Conservation (phyloP, 2,329 filamentous ascomycete species). For the Penicillium sp. region DNA sequence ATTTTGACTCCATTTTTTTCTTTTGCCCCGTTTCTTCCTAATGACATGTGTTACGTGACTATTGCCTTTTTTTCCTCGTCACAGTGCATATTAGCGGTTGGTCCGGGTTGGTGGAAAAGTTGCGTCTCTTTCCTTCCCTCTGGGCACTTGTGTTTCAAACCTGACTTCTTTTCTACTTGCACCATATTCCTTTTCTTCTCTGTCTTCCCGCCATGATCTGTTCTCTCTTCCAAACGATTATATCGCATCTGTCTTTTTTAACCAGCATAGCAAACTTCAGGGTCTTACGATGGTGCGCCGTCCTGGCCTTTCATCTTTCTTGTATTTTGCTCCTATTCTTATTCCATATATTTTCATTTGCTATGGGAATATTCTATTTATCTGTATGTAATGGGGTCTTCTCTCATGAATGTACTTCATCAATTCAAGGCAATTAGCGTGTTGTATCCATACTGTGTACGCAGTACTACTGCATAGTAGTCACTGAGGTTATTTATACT, state of each 20-base stretch:
- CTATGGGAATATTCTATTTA: neutral
- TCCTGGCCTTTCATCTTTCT: conserved; percentile 18
- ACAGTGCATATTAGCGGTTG: conserved; percentile 44
- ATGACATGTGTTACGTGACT: conserved; percentile 43
- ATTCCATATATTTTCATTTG: neutral
- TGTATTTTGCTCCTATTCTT: conserved; percentile 3
- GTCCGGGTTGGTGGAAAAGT: conserved; percentile 37
- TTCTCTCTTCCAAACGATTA: conserved; percentile 11
- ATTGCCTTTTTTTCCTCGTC: conserved; percentile 27
- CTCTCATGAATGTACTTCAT: neutral
- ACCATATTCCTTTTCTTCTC: conserved; percentile 21
- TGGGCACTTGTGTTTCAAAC: conserved; percentile 27
- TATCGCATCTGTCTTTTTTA: conserved; percentile 24
- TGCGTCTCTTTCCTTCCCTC: conserved; percentile 29
- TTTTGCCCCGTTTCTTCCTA: conserved; percentile 25
- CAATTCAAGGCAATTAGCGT: no score
- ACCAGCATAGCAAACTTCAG: conserved; percentile 40
- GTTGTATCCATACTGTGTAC: no score
- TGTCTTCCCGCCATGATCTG: conserved; percentile 14
- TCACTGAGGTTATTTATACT: no score
- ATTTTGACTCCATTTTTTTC: conserved; percentile 25
- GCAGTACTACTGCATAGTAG: no score
- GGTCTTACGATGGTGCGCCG: conserved; percentile 22
- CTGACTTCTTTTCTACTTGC: conserved; percentile 24
- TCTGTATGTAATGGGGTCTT: conserved; percentile 4